Conservation (phyloP, 768 basidiomycete genomes). For the Podaxis sp. region DNA sequence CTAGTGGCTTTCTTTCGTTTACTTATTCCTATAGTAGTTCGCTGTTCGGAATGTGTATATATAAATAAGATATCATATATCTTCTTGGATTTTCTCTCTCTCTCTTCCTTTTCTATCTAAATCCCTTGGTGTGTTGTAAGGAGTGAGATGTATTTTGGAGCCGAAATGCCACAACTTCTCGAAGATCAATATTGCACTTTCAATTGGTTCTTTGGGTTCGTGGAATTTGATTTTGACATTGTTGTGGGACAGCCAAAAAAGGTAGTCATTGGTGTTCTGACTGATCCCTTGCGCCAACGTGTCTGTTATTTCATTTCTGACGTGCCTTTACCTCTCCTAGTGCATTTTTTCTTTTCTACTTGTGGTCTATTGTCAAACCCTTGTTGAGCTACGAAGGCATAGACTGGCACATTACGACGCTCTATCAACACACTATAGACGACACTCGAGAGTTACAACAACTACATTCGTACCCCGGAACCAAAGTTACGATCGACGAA, state of each 20-base stretch:
- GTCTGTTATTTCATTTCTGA: not conserved
- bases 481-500: not conserved
- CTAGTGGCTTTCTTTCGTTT: not conserved
- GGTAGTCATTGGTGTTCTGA: not conserved
- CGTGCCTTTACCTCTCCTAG: not conserved
- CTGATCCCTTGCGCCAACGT: not conserved
- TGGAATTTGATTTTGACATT: not conserved
- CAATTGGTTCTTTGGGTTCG: not conserved
- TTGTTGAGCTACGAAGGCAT: too few species aligned
- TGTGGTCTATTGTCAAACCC: not conserved
- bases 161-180: not conserved
- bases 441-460: too few species aligned
- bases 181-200: not conserved
- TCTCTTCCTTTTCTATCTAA: too few species aligned
- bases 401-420: too few species aligned
- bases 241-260: not conserved
- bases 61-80: constrained; percentile 2
- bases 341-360: not conserved
- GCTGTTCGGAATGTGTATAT: not conserved
- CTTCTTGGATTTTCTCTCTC: not conserved
- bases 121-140: too few species aligned
- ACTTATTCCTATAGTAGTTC: not conserved
- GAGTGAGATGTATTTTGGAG: too few species aligned
- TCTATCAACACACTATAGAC: too few species aligned
- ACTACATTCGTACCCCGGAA: too few species aligned